Evolutionary conservation across 73 alveolate species (phyloP).

Genomic region (Paramecium tetraurelia): DNA sequence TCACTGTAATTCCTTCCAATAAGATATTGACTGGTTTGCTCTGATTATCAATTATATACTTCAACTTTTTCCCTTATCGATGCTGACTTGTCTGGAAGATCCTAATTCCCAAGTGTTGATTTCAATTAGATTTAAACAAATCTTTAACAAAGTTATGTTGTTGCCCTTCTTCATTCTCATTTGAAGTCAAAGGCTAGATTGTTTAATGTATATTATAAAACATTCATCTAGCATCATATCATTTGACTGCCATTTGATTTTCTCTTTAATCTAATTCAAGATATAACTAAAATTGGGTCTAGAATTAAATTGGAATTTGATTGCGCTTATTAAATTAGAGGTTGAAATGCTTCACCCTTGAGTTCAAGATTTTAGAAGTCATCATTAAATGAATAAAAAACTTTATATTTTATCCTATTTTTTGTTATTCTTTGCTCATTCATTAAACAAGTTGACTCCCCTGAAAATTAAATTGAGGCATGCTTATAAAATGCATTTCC

Average conservation of each 20-base stretch:
- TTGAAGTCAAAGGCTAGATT: slow-evolving; percentile 67
- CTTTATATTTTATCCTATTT: background rate
- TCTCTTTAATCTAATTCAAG: slow-evolving; percentile 94
- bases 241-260: slow-evolving; percentile 83
- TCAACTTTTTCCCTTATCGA: slow-evolving; percentile 78
- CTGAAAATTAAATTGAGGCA: slow-evolving; percentile 89
- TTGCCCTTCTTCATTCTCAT: slow-evolving; percentile 75
- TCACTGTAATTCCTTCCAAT: slow-evolving; percentile 89
- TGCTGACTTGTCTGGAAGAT: slow-evolving; percentile 75
- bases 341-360: slow-evolving; percentile 48
- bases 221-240: slow-evolving; percentile 99
- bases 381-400: slow-evolving; percentile 21
- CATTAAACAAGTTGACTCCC: slow-evolving; percentile 86
- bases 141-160: slow-evolving; percentile 78
- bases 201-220: slow-evolving; percentile 76
- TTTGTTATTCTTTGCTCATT: slow-evolving; percentile 65
- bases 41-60: slow-evolving; percentile 87
- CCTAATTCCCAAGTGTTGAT: slow-evolving; percentile 76
- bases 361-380: background rate
- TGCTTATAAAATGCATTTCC: slow-evolving; percentile 98
- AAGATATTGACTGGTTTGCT: slow-evolving; percentile 83
- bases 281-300: slow-evolving; percentile 75
- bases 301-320: slow-evolving; percentile 72
- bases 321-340: slow-evolving; percentile 22
- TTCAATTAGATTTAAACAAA: slow-evolving; percentile 89